A percentile compares a stretch with the other conserved stretches of the same genome.
Evolutionary conservation across 2,329 filamentous ascomycete species (phyloP).

Genomic region (Claviceps spartinae): DNA sequence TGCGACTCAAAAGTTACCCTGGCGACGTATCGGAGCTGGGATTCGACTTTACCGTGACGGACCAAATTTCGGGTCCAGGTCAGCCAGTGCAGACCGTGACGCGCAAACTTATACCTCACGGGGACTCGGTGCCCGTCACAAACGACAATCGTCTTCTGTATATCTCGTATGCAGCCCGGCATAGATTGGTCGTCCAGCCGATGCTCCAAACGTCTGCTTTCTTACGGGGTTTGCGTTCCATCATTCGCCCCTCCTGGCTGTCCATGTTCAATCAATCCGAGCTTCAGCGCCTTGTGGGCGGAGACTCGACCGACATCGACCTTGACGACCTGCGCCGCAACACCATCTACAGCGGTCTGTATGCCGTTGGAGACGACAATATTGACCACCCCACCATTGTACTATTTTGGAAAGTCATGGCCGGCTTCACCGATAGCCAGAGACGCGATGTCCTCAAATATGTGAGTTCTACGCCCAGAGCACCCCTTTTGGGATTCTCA

Average conservation of each 20-base stretch:
- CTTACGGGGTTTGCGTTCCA: conserved; percentile 68
- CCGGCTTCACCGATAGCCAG: conserved; percentile 59
- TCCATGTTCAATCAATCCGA: conserved; percentile 98
- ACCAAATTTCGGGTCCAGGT: conserved; percentile 39
- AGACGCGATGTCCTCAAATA: conserved; percentile 84
- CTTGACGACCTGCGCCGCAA: conserved; percentile 73
- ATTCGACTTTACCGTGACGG: conserved; percentile 81
- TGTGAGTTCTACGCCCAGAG: conserved; percentile 83
- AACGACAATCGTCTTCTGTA: conserved; percentile 92
- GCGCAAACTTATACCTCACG: conserved; percentile 62
- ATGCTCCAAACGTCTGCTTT: conserved; percentile 76
- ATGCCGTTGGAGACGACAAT: conserved; percentile 77
- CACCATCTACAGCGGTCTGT: conserved; percentile 78
- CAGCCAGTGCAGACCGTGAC: conserved; percentile 48
- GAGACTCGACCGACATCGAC: conserved; percentile 74
- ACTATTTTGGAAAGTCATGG: conserved; percentile 87
- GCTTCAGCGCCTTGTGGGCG: conserved; percentile 83
- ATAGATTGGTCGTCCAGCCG: conserved; percentile 72
- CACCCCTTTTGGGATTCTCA: conserved; percentile 77
- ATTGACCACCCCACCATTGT: conserved; percentile 73
- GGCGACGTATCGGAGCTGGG: conserved; percentile 59
- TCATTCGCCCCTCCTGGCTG: conserved; percentile 86
- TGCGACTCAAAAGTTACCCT: conserved; percentile 69
- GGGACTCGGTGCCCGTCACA: conserved; percentile 65
- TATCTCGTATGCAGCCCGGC: conserved; percentile 79